Evolutionary conservation across 345 rosid genomes (phyloP).

Genomic region (Lepidium sativum): DNA sequence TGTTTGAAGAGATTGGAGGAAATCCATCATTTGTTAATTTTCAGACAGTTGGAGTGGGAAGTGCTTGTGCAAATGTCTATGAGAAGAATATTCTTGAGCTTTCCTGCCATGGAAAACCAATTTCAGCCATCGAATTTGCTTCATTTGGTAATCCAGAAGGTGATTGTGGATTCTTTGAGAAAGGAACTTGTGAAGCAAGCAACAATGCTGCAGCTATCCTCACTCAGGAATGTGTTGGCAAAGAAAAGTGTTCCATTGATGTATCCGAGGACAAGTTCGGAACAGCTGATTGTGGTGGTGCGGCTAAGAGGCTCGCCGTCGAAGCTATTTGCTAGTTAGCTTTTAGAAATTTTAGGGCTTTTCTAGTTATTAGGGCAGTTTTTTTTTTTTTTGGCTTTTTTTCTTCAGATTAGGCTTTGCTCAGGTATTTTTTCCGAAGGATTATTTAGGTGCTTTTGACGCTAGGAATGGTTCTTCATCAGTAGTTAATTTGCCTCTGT

Average conservation of each 20-base stretch:
- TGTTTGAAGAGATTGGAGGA: slow-evolving; percentile 62
- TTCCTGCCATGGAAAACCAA: slow-evolving; percentile 35
- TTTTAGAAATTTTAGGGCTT: background rate
- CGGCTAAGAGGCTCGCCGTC: slow-evolving; percentile 31
- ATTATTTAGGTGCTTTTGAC: background rate
- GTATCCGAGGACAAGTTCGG: slow-evolving; percentile 33
- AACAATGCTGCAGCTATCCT: background rate
- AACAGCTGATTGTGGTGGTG: slow-evolving; percentile 15
- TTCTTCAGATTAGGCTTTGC: background rate
- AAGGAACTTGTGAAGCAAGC: slow-evolving; percentile 28
- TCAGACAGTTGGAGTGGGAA: slow-evolving; percentile 25
- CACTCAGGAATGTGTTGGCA: slow-evolving; percentile 39
- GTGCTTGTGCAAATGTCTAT: slow-evolving; percentile 29
- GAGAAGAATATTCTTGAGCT: slow-evolving; percentile 36
- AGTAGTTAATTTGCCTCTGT: background rate
- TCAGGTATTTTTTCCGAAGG: background rate
- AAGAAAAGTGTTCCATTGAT: slow-evolving; percentile 28
- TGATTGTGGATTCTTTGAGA: slow-evolving; percentile 37
- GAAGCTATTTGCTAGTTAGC: slow-evolving; percentile 38
- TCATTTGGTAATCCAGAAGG: slow-evolving; percentile 45
- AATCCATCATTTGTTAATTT: slow-evolving; percentile 29
- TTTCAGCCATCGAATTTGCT: slow-evolving; percentile 30
- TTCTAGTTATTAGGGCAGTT: background rate
- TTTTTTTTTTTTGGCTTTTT: background rate
- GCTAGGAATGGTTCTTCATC: background rate